Evolutionary conservation across 129 eudicot species (phyloP), one percentile per base, ranked within the genome.

Genomic region (Helianthus annuus): DNA sequence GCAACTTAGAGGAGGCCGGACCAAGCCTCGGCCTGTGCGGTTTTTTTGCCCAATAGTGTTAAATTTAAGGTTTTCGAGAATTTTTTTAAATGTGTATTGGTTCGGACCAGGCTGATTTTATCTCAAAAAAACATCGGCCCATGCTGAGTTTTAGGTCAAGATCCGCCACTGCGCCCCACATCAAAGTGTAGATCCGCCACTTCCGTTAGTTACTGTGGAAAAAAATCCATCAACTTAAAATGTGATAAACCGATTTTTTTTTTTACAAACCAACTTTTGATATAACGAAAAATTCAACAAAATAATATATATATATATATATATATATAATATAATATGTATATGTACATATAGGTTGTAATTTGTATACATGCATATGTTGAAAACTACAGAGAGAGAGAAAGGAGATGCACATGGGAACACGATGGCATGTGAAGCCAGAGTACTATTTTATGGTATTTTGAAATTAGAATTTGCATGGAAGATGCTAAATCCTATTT

Each of bases 391-490:
- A 61, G 45, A 34, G 69, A 34, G 69, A 66, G 77, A 45, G 57
- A 55, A 7, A 49, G 52, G 48, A 48, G 58, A 15, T 61, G 85
- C 83, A 83, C 85, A 86, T 86, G 91, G 85, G 58, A 49, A 83
- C 78, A 80, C 83, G 83, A 79, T 74, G 73, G 78, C 88, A 86
- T 86, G 88, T 83, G 80, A 76, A 74, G 69, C 73, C 74, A 72
- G 72, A 66, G 62, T 52, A 71, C 17, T 62, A 44, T 70, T 66
- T 42, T 22, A 40, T 36, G 76, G 62, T 63, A 27, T 78, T 63
- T 74, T 64, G 66, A 79, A 71, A 70, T 49, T 44, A 78, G 80
- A 69, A 73, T 78, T 74, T 83, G 83, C 81, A 75, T 53, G 81
- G 79, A 75, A 66, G 80, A 72, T 72, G 81, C 81, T 69, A 74